phyloP scores from a whole-genome alignment of 106 monocot genomes.

The Phalaenopsis equestris region DNA sequence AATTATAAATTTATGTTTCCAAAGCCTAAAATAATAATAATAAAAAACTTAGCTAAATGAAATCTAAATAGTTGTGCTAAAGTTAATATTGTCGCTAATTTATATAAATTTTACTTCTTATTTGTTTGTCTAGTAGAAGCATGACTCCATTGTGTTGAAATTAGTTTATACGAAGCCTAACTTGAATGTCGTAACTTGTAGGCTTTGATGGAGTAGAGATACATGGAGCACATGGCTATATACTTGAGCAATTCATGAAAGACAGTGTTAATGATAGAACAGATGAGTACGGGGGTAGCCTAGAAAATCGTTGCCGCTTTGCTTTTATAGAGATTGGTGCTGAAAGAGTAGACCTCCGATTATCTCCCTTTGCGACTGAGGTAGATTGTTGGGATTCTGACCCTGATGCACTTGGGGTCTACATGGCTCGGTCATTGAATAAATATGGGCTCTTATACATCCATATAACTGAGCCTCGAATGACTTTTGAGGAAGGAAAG shows the following conservation, averaged over 20 bases:
- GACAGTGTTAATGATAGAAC: constrained; percentile 15
- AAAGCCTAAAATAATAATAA: too few relatives aligned
- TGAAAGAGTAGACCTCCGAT: constrained; percentile 10
- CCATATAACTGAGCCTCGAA: constrained; percentile 17
- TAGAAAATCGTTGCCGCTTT: constrained; percentile 19
- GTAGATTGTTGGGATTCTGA: constrained; percentile 12
- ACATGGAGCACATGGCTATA: constrained; percentile 14
- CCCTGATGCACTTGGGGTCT: constrained; percentile 2
- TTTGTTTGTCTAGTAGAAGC: not conserved
- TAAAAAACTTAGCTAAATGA: too few relatives aligned
- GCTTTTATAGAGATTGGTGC: constrained; percentile 15
- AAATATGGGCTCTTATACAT: constrained; percentile 12
- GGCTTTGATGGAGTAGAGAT: constrained; percentile 25
- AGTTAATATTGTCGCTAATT: too few relatives aligned
- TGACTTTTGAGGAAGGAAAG: constrained; percentile 10
- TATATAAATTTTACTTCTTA: too few relatives aligned
- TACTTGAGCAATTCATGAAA: constrained; percentile 23
- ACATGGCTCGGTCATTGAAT: not conserved
- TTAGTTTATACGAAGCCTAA: not conserved
- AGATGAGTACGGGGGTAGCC: constrained; percentile 14
- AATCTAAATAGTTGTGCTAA: too few relatives aligned
- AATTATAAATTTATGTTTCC: too few relatives aligned
- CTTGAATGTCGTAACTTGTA: not conserved
- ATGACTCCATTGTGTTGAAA: too few relatives aligned
- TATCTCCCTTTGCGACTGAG: constrained; percentile 15